Conservation (phyloP, 306 rosid species). For the Cicer arietinum region DNA sequence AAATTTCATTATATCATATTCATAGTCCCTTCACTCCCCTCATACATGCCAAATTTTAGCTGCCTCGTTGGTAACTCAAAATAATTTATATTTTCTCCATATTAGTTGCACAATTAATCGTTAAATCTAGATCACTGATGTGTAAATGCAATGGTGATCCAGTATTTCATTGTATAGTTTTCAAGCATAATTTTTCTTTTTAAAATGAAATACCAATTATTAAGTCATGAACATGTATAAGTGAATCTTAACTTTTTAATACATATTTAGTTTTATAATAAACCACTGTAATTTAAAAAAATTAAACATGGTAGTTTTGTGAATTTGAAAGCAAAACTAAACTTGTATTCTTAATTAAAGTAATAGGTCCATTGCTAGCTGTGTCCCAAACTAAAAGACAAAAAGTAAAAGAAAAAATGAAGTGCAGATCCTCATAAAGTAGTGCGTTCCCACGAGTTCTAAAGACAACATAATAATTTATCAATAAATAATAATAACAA, state of each 20-base stretch:
- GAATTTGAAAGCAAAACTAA: too few species aligned
- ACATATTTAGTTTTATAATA: too few species aligned
- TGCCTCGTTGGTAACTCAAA: background rate
- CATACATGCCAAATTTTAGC: background rate
- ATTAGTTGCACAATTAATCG: background rate
- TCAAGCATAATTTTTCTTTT: background rate
- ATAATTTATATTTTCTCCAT: background rate
- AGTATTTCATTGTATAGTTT: background rate
- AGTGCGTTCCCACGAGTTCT: constrained; percentile 42
- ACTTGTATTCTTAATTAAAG: background rate
- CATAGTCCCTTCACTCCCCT: background rate
- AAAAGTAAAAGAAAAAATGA: background rate
- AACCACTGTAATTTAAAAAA: too few species aligned
- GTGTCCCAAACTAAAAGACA: constrained; percentile 13
- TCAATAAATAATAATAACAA: background rate
- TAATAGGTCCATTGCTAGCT: background rate
- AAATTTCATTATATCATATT: background rate
- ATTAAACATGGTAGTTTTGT: too few species aligned
- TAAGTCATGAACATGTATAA: background rate
- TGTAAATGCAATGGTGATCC: too few species aligned
- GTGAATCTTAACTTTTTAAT: background rate
- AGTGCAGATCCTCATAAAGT: constrained; percentile 23
- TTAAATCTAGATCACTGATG: too few species aligned
- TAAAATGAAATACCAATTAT: background rate
- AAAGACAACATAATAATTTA: constrained; percentile 23